A percentile compares a stretch with the other conserved stretches of the same genome.
These are phyloP conservation scores for Chlorella sorokiniana DNA, from an alignment of 139 green algal genomes.

Conservation along the genomic window DNA sequence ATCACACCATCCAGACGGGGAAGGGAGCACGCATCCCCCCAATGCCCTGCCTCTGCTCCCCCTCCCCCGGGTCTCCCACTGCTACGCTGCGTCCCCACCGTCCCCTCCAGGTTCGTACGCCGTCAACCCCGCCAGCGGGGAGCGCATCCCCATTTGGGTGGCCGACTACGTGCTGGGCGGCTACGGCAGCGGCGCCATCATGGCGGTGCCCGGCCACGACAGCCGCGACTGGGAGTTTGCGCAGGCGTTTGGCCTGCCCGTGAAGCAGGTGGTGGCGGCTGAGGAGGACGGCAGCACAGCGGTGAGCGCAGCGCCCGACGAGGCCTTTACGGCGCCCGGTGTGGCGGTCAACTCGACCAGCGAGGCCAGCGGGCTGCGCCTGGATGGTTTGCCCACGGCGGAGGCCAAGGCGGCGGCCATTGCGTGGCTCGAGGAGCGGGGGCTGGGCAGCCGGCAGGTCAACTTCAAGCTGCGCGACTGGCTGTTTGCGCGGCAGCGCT, in stretches of 20 bases:
- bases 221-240: constrained; percentile 93
- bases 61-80: neutral
- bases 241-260: constrained; percentile 69
- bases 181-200: constrained; percentile 96
- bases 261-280: constrained; percentile 69
- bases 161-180: constrained; percentile 96
- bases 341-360: constrained; percentile 66
- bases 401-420: constrained; percentile 52
- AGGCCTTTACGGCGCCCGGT: constrained; percentile 44
- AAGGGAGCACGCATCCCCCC: too few relatives aligned
- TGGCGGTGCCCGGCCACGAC: constrained; percentile 98
- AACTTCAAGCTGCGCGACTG: constrained; percentile 99
- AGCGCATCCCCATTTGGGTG: constrained; percentile 90
- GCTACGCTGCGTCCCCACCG: neutral
- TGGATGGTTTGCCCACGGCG: constrained; percentile 73
- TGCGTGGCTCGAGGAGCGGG: constrained; percentile 60
- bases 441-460: constrained; percentile 51
- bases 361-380: constrained; percentile 52
- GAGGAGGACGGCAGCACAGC: neutral
- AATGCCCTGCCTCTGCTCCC: neutral
- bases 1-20: too few relatives aligned
- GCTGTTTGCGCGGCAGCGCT: constrained; percentile 98
- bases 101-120: constrained; percentile 68
- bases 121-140: constrained; percentile 84
- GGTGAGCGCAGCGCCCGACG: neutral